Evolutionary conservation across 1,284 basidiomycete species (phyloP), one percentile per base, ranked within the genome.

Genomic region (Melanopsichium pennsylvanicum): DNA sequence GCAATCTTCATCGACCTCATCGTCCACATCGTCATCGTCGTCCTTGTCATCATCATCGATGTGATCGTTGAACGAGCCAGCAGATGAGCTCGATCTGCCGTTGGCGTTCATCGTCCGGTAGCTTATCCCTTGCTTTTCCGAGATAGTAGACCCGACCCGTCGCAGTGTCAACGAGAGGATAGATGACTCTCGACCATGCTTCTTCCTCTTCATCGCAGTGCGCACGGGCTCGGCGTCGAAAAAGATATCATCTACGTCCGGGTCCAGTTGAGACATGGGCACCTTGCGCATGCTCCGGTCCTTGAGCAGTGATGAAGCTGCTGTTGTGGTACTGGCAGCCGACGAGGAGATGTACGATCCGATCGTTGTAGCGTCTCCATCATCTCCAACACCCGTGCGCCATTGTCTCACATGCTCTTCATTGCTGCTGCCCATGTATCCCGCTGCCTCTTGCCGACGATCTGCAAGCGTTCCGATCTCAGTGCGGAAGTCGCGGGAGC

Each of bases 191-290:
- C 67, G 51, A 15, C 50, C 70, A 3, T 72, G 59, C 47, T 69
- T 73, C 58, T 77, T 77, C 25, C 74, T 46, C 60, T 78, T 78
- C 42, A 76, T 56, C 16, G 59, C 44, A 6, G 59, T 57, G 10
- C 36, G 55, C 8, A 75, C 66, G 3, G 68, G 74, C 45, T 77
- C 74, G 5, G 75, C 67, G 31, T 70, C 56, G 42, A 58, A 74
- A 46, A 73, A 75, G 15, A 71, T 60, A 25, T 73, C 70, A 42
- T 76, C 74, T 11, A 25, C 49, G 23, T 76, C 74, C 13, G 74
- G 74, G 37, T 76, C 74, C 4, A 75, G 64, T 27, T 60, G 62
- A 2, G 52, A 45, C 4, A 55, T 11, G 2, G 68, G 61, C 23
- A 64, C 68, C 38, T 61, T 66, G 37, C 61, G 68, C 51, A 60